Evolutionary conservation across 169 alveolate genomes (phyloP).

Genomic region (Theileria parva): DNA sequence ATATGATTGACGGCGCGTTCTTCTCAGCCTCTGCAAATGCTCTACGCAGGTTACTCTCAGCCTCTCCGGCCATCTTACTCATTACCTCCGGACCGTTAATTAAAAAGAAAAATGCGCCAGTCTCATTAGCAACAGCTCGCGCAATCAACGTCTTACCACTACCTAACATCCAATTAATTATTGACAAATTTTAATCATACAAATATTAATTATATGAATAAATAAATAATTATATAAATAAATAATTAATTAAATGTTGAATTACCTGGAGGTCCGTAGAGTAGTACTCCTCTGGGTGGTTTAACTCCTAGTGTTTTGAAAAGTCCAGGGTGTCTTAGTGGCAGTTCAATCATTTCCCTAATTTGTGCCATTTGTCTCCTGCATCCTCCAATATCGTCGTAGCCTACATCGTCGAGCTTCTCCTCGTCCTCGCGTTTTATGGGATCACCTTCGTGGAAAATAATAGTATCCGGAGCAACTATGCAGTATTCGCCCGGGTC

Average conservation of each 20-base stretch:
- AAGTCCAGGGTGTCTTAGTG: slow-evolving; percentile 98
- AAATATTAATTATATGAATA: not conserved
- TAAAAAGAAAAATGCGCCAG: slow-evolving; percentile 95
- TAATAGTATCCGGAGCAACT: slow-evolving; percentile 98
- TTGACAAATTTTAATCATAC: not conserved
- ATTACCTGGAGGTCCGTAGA: slow-evolving; percentile 97
- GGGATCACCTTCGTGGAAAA: slow-evolving; percentile 96
- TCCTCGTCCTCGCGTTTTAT: slow-evolving; percentile 99
- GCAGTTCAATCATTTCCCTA: slow-evolving; percentile 98
- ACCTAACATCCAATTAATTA: slow-evolving; percentile 26
- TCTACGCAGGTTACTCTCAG: slow-evolving; percentile 96
- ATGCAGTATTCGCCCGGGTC: slow-evolving; percentile 99
- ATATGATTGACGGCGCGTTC: slow-evolving; percentile 99
- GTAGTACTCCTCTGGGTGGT: slow-evolving; percentile 99
- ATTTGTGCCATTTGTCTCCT: slow-evolving; percentile 98
- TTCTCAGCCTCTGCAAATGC: slow-evolving; percentile 97
- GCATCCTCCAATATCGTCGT: slow-evolving; percentile 99
- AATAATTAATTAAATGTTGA: too few species aligned
- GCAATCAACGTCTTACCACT: slow-evolving; percentile 99
- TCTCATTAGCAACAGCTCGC: slow-evolving; percentile 99
- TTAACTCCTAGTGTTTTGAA: slow-evolving; percentile 99
- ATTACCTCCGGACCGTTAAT: slow-evolving; percentile 97
- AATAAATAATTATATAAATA: too few species aligned
- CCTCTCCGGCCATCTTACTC: slow-evolving; percentile 99
- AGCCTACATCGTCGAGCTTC: slow-evolving; percentile 98